Conservation (phyloP, 352 stramenopile genomes). For the Paralagenidium karlingii region DNA sequence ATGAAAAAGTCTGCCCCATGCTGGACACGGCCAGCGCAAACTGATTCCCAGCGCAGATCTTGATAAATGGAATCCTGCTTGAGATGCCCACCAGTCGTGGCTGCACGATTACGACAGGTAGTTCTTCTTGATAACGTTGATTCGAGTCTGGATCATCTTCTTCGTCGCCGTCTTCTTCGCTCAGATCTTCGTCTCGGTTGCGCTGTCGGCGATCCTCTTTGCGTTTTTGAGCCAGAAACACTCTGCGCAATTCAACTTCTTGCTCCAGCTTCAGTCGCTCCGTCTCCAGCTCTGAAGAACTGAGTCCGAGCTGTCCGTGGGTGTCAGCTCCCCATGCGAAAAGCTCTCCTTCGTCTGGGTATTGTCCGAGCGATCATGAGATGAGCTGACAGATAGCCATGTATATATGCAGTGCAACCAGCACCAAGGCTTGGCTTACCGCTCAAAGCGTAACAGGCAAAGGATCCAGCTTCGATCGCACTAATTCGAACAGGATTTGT, state of each 20-base stretch:
- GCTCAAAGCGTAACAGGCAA: conserved; percentile 44
- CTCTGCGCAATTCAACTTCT: neutral
- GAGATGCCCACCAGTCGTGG: conserved; percentile 8
- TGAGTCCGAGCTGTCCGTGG: conserved; percentile 48
- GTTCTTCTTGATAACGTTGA: conserved; percentile 4
- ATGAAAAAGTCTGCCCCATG: conserved; percentile 28
- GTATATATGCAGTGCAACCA: neutral
- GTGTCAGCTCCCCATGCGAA: conserved; percentile 44
- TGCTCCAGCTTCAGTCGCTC: conserved; percentile 3
- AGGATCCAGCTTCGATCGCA: conserved; percentile 25
- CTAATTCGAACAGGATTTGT: conserved; percentile 23
- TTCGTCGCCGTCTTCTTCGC: neutral
- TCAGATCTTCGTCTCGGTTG: neutral
- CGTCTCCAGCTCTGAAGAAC: no score
- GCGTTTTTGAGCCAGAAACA: no score
- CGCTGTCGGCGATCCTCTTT: conserved; percentile 1
- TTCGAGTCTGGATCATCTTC: neutral
- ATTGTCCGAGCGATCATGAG: no score
- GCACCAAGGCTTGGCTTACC: conserved; percentile 8
- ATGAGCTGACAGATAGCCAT: neutral
- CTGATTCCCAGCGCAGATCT: conserved; percentile 46
- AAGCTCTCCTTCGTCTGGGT: conserved; percentile 21
- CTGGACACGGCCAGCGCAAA: conserved; percentile 36
- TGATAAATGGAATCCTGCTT: conserved; percentile 11
- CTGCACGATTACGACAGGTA: conserved; percentile 10